These are phyloP conservation scores for Dactylonectria macrodidyma DNA, from an alignment of 2,329 filamentous ascomycete genomes.

Conservation along the genomic window DNA sequence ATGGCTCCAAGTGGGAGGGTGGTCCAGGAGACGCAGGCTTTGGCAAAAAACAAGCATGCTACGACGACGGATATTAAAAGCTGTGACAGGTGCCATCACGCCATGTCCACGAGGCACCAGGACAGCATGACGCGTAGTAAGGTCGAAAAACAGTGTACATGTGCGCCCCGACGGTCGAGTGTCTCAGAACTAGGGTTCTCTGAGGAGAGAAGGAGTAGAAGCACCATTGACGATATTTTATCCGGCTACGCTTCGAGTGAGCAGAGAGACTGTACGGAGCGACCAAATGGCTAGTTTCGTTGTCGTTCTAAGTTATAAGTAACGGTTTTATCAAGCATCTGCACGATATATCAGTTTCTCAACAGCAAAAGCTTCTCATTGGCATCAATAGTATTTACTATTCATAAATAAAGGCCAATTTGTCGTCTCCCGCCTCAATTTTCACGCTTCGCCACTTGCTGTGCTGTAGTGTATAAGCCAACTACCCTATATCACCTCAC, in stretches of 20 bases:
- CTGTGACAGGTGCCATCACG: not conserved
- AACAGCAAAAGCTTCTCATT: too few species aligned
- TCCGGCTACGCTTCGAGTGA: not conserved
- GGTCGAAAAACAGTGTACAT: not conserved
- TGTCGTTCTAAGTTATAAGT: too few species aligned
- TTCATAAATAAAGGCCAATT: too few species aligned
- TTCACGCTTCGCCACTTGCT: too few species aligned
- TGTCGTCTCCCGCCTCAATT: too few species aligned
- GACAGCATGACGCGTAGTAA: not conserved
- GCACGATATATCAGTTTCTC: too few species aligned
- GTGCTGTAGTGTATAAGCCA: too few species aligned
- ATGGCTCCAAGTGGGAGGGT: not conserved
- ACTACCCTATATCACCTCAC: too few species aligned
- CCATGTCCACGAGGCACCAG: not conserved
- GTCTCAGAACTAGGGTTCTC: not conserved
- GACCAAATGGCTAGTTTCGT: not conserved
- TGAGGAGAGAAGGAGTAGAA: not conserved
- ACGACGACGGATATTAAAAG: not conserved
- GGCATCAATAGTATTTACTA: too few species aligned
- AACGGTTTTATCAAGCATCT: too few species aligned
- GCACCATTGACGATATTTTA: conserved; percentile 12
- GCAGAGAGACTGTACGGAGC: not conserved
- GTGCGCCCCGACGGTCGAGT: not conserved
- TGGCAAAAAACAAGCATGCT: not conserved
- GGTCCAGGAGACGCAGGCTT: not conserved